Base-by-base conservation (phyloP, 176 grass and related monocot genomes). In the Neostapfia colusana region DNA sequence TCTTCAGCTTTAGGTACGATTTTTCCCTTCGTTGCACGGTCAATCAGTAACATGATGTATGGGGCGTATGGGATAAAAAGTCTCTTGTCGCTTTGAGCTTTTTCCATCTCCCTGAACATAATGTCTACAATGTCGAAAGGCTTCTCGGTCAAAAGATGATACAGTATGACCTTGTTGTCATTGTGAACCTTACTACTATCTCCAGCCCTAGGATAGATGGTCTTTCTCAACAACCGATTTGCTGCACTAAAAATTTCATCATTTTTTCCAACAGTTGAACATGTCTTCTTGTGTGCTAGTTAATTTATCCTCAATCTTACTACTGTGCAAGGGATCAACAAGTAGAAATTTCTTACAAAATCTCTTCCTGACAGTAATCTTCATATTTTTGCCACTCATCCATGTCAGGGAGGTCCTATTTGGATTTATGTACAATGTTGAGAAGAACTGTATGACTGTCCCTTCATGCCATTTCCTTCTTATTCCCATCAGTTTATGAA, bases 31-130 rank as follows among this genome's bases (percentile, higher is more conserved):
- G 7, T 5, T 48, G 41, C 42, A 7, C 14, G 4, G 11, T 48
- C 6, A 69, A 69, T 69, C 14, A 48, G 24, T 69, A 69, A 69
- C 67, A 69, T 69, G 42, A 31, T 69, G 42, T 49, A 70, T 18
- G 43, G 43, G 42, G 24, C 67, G 31, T 70, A 70, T 4, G 25
- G 13, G 3, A 70, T 44, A 7, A 20, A 41, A 5, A 26, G 15
- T 69, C 41, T 69, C 21, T 4, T 46, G 23, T 69, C 54, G 8
- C 31, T 8, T 21, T 2, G 66, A 69, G 41, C 27, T 69, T 44
- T 69, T 9, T 69, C 1, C 27, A 70, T 31, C 43, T 70, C 14
- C 43, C 0, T 20, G 44, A 70, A 26, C 67, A 50, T 31, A 10
- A 50, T 18, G 26, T 49, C 43, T 34, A 70, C 44, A 49, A 70